Conservation (phyloP, 2,329 filamentous ascomycete species). For the Canariomyces notabilis region DNA sequence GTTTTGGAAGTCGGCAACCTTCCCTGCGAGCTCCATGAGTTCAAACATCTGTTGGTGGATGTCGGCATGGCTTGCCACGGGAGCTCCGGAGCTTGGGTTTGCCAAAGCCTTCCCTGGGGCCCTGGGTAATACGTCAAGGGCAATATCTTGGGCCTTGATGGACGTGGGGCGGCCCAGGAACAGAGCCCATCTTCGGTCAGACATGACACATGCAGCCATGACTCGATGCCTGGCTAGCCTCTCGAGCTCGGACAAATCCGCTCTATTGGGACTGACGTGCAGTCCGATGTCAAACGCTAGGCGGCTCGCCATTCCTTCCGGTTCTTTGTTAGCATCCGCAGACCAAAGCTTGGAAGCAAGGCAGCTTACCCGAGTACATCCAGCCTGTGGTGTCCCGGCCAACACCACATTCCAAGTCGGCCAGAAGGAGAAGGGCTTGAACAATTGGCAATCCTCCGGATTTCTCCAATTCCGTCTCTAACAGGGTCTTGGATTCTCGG, state of each 20-base stretch:
- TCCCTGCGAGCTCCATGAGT: slow-evolving; percentile 51
- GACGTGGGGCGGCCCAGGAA: slow-evolving; percentile 49
- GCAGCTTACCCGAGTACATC: slow-evolving; percentile 47
- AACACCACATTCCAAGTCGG: slow-evolving; percentile 49
- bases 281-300: slow-evolving; percentile 45
- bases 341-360: slow-evolving; percentile 19
- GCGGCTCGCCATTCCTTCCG: slow-evolving; percentile 38
- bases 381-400: slow-evolving; percentile 50
- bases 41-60: slow-evolving; percentile 50
- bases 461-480: slow-evolving; percentile 48
- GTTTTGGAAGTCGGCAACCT: slow-evolving; percentile 42
- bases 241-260: slow-evolving; percentile 42
- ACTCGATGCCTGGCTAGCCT: slow-evolving; percentile 46
- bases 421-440: slow-evolving; percentile 46
- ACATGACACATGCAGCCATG: slow-evolving; percentile 47
- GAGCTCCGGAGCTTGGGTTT: slow-evolving; percentile 27
- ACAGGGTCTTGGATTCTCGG: slow-evolving; percentile 49
- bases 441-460: slow-evolving; percentile 49
- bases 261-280: slow-evolving; percentile 40
- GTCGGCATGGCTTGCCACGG: slow-evolving; percentile 27
- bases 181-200: slow-evolving; percentile 52
- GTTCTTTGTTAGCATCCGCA: slow-evolving; percentile 1
- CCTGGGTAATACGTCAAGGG: slow-evolving; percentile 42
- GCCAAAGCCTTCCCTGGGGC: slow-evolving; percentile 32
- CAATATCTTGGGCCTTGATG: slow-evolving; percentile 49